Evolutionary conservation across 768 basidiomycete genomes (phyloP), one percentile per base, ranked within the genome.

Genomic region (Pleurotus eryngii): DNA sequence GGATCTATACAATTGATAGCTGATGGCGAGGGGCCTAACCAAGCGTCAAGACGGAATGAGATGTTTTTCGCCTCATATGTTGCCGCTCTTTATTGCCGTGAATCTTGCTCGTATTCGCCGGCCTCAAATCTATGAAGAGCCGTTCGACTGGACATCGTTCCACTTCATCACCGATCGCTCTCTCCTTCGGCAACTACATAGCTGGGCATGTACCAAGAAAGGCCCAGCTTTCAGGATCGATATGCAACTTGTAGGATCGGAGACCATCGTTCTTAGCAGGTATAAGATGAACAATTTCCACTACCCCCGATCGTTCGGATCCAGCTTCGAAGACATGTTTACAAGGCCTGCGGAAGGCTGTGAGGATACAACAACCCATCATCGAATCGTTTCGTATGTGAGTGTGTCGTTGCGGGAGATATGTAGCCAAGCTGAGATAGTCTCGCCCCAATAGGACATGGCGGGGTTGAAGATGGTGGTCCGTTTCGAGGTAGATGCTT

Each of bases 151-250:
- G 78, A 38, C 72, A 3, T 64, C 67, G 4, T 70, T 82, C 43
- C 76, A 80, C 49, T 68, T 79, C 50, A 71, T 90, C 59, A 83
- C 86, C 0, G 87, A 89, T 63, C 77, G 89, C 26, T 90, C 89
- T 62, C 75, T 74, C 22, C 70, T 90, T 14, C 77, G 87, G 20
- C 88, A 87, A 66, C 70, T 90, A 38, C 64, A 84, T 17, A 74
- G 83, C 20, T 87, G 83, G 84, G 66, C 65, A 12, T 35, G 30
- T 8, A 9, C 8, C 9, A 11, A 35, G 30, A 70, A 68, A 8
- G 58, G 63, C 15, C 64, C 70, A 9, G 60, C 58, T 2, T 92
- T 91, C 64, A 74, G 90, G 18, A 87, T 92, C 59, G 88, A 92
- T 57, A 60, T 84, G 3, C 83, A 91, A 64, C 72, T 89, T n/a